Percentiles rank a stretch among this genome's conserved stretches.
Conservation (phyloP, 1,284 basidiomycete species). For the Cryptococcus depauperatus region DNA sequence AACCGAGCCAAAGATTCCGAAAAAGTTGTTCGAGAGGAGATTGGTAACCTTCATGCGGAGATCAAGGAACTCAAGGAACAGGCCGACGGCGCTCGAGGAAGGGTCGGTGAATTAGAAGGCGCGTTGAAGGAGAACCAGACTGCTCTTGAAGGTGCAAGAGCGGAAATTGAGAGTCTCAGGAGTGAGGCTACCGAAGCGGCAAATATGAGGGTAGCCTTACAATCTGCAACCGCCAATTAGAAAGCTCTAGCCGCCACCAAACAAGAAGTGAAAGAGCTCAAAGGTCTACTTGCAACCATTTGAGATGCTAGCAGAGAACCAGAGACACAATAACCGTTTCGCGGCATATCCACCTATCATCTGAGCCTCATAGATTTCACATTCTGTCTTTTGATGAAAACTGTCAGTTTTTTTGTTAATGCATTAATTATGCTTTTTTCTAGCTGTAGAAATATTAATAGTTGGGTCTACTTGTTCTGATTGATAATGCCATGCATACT, state of each 20-base stretch:
- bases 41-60: slow-evolving; percentile 57
- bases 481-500: no score
- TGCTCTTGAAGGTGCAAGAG: slow-evolving; percentile 81
- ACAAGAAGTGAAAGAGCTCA: slow-evolving; percentile 26
- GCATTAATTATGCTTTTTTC: no score
- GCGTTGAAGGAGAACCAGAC: slow-evolving; percentile 80
- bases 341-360: no score
- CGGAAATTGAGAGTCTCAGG: slow-evolving; percentile 78
- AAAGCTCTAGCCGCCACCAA: slow-evolving; percentile 24
- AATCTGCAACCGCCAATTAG: slow-evolving; percentile 26
- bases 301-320: no score
- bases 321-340: no score
- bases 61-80: slow-evolving; percentile 55
- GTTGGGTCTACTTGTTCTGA: no score
- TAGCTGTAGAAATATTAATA: no score
- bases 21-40: slow-evolving; percentile 59
- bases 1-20: slow-evolving; percentile 70
- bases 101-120: slow-evolving; percentile 74
- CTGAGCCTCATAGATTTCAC: no score
- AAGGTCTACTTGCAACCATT: slow-evolving; percentile 5
- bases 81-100: slow-evolving; percentile 55
- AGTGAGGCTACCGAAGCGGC: slow-evolving; percentile 54
- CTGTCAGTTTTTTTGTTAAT: no score
- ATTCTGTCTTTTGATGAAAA: no score
- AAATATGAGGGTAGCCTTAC: slow-evolving; percentile 42